Base-by-base conservation (phyloP, 1,284 basidiomycete species). In the Malassezia caprae region DNA sequence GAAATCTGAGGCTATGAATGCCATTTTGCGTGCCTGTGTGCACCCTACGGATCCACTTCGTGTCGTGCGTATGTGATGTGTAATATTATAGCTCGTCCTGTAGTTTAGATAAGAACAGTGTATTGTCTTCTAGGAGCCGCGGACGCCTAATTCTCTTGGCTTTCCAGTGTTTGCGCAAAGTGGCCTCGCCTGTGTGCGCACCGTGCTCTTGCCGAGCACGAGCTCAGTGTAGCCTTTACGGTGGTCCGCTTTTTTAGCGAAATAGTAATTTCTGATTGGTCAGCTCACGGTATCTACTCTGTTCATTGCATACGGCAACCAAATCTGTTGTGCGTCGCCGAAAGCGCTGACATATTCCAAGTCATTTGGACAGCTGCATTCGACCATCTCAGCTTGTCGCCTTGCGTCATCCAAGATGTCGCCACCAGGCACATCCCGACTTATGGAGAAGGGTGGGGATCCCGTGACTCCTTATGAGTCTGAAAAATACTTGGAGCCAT, bases 1-100 rank as follows among this genome's bases (percentile, higher is more conserved):
- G 57, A 59, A 54, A 27, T 56, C 51, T 7, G 53, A 58, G n/a
- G 56, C 51, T 10, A 58, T 54, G 57, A 59, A 55, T 39, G 53
- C 49, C 5, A 54, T 59, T 19, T 21, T 56, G 40, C 57, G 53
- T 7, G 48, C 57, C 12, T 59, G 53, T 37, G 48, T 59, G 3
- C 48, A 55, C 41, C 49, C 53, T 10, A 43, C 51, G 17, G 51
- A 55, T 37, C 52, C 57, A 1, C 50, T 57, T 28, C 55, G 55
- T 17, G 55, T 57, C 1, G 55, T 57, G 24, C 55, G 45, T 21
- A 24, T 57, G 50, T 57, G 51, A 39, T 31, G 2, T 35, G 32
- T 35, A n/a, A 35, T n/a, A 12, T n/a, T 35, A 12, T 21, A 39
- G 37, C 19, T 21, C 19, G 13, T 21, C 37, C 17, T 39, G 37